Conservation (phyloP, 305 asterid species). For the Fraxinus sp. region DNA sequence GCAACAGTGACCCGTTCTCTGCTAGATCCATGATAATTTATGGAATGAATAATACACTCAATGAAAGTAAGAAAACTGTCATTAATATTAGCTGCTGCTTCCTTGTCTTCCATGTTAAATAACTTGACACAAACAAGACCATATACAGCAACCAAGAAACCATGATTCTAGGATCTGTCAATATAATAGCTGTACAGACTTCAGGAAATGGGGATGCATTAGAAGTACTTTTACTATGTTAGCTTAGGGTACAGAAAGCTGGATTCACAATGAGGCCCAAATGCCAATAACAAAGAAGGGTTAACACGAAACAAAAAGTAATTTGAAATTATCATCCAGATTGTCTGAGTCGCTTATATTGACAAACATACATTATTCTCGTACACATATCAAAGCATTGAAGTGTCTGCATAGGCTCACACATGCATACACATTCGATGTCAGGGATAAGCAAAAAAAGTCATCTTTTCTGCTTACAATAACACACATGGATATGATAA, state of each 20-base stretch:
- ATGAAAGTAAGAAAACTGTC: neutral
- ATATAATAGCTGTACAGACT: neutral
- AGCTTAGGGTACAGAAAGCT: neutral
- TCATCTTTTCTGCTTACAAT: constrained; percentile 2
- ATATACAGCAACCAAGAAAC: neutral
- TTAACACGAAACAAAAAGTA: neutral
- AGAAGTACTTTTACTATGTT: neutral
- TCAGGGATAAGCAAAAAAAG: neutral
- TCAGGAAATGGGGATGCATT: neutral
- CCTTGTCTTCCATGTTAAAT: neutral
- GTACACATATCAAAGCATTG: constrained; percentile 3
- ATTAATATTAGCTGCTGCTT: neutral
- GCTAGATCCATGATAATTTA: neutral
- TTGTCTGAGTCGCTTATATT: neutral
- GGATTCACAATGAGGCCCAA: neutral
- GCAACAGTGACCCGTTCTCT: neutral
- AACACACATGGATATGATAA: constrained; percentile 2
- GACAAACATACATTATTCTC: neutral
- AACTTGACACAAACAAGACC: neutral
- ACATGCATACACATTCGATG: constrained; percentile 6
- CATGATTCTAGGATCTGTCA: neutral
- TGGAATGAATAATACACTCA: neutral
- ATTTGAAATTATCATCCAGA: neutral
- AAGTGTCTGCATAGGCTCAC: neutral
- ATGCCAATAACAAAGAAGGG: neutral